Base-by-base conservation (phyloP, 306 rosid species). In the Acmispon strigosus region DNA sequence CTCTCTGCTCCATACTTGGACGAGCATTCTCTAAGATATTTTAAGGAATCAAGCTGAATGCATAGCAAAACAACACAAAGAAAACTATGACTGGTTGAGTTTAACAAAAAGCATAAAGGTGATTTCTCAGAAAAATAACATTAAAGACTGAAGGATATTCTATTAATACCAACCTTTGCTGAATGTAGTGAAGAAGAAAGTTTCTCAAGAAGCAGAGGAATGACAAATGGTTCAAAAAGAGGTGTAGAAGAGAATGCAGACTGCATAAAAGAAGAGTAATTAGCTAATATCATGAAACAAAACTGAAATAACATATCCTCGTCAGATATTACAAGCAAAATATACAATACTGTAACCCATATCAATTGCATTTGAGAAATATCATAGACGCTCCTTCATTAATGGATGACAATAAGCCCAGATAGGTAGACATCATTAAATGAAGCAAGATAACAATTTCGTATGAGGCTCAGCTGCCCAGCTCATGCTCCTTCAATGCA, bases 141-240 rank as follows among this genome's bases (percentile, higher is more conserved):
- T 19, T 32, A 70, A 60, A 69, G 54, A 50, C 27, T 52, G 34
- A 77, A 61, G 44, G 29, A 57, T 62, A 82, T 49, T 57, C 52
- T 42, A 72, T 44, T 8, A 50, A 67, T 6, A 79, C 82, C 87
- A 84, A 94, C 98, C 98, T 94, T 91, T 22, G 98, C 90, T 53
- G 82, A 84, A 22, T 66, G 78, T 27, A 94, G 81, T 22, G 92
- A 81, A 59, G 98, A 94, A 71, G 98, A 87, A 76, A 90, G 89
- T 77, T 94, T 94, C 66, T 94, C 92, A 74, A 94, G 92, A 81
- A 94, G 90, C 81, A 94, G 82, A 19, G 98, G 97, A 78, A 94
- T 77, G 54, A 84, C 89, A 82, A 75, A 86, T 51, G 97, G 98
- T 81, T 94, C 98, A 56, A 86, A 87, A 70, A 87, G 76, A 24